Evolutionary conservation across 106 monocot genomes (phyloP), one percentile per base, ranked within the genome.

Genomic region (Posidonia australis): DNA sequence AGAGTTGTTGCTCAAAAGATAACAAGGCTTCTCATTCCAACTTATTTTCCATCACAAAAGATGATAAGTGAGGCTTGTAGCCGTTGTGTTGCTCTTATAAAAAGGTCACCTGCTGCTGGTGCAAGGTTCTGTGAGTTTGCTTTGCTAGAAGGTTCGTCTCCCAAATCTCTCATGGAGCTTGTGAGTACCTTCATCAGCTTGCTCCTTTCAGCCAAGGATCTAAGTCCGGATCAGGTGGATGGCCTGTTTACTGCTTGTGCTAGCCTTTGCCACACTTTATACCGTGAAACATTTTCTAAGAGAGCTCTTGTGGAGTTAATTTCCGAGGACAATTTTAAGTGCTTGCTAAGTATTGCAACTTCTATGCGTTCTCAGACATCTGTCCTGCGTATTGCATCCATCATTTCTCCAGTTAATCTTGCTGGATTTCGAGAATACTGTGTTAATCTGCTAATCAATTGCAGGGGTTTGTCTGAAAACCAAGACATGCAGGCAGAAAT

Each of bases 101-200:
- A 82, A 79, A 81, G 90, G 62, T 82, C 79, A 67, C 98, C 91
- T 51, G 16, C 60, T 68, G 98, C 98, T 47, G 87, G 87, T 26
- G 87, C 87, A 68, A 84, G 98, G 54, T 98, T 98, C 67, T 98
- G 98, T 83, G 85, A 85, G 76, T 87, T 84, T 81, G 82, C 80
- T 68, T 69, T 81, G 10, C 72, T 76, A 27, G 91, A 98, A 73
- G 90, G 91, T 0, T 86, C 91, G 60, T 76, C 84, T 29, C 57
- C 75, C 24, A 83, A 73, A 54, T 83, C 90, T 52, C 87, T 98
- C 21, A 30, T 81, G 21, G 98, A 91, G 46, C 87, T 98, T 65
- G 60, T 79, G 22, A 87, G 53, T 64, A 62, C 79, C 45, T 85
- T 53, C 59, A 32, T 80, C 23, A 42, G 32, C 61, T 76, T 85